These are phyloP conservation scores for Myxozyma neotropica DNA, from an alignment of 805 yeast species.

Conservation along the genomic window DNA sequence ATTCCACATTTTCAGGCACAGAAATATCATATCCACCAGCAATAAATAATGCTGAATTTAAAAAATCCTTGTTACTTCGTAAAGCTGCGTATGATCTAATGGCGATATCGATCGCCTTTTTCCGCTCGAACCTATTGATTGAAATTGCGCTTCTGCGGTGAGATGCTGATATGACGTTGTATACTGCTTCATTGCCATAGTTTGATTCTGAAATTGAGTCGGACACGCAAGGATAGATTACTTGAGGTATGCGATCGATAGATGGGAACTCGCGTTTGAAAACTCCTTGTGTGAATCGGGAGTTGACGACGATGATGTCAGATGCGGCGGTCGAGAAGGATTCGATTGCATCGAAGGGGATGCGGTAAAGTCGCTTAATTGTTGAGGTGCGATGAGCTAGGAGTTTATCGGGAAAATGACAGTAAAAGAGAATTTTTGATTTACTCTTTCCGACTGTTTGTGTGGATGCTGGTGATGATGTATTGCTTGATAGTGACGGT, in stretches of 20 bases:
- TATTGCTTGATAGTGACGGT: conserved; percentile 17
- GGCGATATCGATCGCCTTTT: conserved; percentile 81
- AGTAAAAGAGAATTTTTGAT: conserved; percentile 74
- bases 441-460: neutral
- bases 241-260: conserved; percentile 48
- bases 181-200: neutral
- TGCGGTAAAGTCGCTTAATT: conserved; percentile 66
- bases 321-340: conserved; percentile 75
- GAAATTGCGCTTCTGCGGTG: conserved; percentile 57
- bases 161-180: neutral
- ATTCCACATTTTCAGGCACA: conserved; percentile 73
- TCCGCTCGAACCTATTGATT: conserved; percentile 84
- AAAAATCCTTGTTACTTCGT: conserved; percentile 44
- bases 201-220: neutral
- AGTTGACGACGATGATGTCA: conserved; percentile 84
- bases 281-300: conserved; percentile 73
- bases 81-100: conserved; percentile 62
- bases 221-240: conserved; percentile 76
- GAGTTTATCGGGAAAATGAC: conserved; percentile 93
- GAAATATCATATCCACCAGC: conserved; percentile 93
- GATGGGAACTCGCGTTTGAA: conserved; percentile 64
- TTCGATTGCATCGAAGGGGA: conserved; percentile 84
- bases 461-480: neutral
- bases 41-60: conserved; percentile 54
- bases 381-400: conserved; percentile 58